These are phyloP conservation scores for Populus hybrid DNA, from an alignment of 441 rosid genomes.

Conservation along the genomic window DNA sequence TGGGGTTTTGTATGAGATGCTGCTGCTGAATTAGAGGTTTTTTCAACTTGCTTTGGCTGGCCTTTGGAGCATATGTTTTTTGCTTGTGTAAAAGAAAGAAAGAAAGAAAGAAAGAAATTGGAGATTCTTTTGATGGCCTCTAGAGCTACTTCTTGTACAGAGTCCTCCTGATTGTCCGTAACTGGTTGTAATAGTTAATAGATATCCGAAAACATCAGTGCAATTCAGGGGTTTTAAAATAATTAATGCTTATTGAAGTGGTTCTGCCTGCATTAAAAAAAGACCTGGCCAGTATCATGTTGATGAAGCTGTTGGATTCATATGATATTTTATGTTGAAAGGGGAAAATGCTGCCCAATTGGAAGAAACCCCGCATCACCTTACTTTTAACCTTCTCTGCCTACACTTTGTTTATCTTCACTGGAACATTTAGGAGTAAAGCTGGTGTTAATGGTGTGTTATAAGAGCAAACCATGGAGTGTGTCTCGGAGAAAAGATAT, in stretches of 20 bases:
- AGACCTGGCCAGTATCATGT: constrained; percentile 23
- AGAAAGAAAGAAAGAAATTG: neutral
- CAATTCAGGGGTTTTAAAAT: constrained; percentile 13
- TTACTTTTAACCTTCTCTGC: constrained; percentile 27
- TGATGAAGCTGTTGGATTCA: constrained; percentile 34
- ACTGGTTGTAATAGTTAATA: neutral
- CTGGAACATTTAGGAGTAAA: constrained; percentile 32
- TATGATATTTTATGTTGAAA: constrained; percentile 28
- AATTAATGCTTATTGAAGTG: constrained; percentile 6
- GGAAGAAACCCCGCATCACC: constrained; percentile 64
- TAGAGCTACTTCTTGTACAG: neutral
- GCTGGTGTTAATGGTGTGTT: constrained; percentile 45
- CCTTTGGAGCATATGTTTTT: constrained; percentile 11
- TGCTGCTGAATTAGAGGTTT: neutral
- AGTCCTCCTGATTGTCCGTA: neutral
- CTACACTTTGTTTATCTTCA: constrained; percentile 30
- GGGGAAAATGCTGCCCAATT: constrained; percentile 61
- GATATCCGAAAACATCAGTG: neutral
- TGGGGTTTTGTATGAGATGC: constrained; percentile 4
- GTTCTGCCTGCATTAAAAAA: constrained; percentile 27
- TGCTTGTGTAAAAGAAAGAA: constrained; percentile 1
- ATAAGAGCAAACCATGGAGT: constrained; percentile 52
- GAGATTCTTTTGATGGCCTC: constrained; percentile 3
- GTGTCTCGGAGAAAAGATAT: constrained; percentile 55
- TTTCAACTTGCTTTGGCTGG: neutral